Conservation (phyloP, 2,329 filamentous ascomycete genomes). For the Cladophialophora chaetospira region DNA sequence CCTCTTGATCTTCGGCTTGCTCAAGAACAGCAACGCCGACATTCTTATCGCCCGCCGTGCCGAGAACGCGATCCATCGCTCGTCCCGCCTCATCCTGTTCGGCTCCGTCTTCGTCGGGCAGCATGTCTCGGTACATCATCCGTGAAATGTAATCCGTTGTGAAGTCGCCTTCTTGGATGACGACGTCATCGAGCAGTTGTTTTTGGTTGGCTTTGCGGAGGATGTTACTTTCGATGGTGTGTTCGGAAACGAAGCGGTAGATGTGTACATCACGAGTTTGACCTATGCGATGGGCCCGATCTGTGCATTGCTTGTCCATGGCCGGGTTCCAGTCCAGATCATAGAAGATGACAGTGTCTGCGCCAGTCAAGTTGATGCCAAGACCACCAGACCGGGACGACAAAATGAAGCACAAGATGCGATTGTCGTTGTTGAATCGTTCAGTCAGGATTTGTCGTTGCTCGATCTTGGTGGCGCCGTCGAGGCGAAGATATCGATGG, state of each 20-base stretch:
- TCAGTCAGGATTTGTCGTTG: constrained; percentile 94
- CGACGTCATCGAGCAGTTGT: constrained; percentile 94
- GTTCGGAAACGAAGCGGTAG: constrained; percentile 87
- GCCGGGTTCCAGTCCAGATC: constrained; percentile 99
- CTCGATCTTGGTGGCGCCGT: constrained; percentile 95
- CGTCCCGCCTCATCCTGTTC: constrained; percentile 69
- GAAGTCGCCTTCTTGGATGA: constrained; percentile 97
- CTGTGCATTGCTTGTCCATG: constrained; percentile 99
- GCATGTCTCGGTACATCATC: constrained; percentile 67
- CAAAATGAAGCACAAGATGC: constrained; percentile 92
- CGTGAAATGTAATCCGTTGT: constrained; percentile 95
- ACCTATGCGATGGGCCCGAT: constrained; percentile 93
- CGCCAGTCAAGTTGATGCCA: constrained; percentile 94
- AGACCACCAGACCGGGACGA: constrained; percentile 92
- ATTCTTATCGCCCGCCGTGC: constrained; percentile 48
- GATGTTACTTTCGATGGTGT: constrained; percentile 98
- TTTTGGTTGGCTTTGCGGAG: constrained; percentile 96
- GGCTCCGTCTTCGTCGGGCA: constrained; percentile 52
- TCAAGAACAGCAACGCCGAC: constrained; percentile 76
- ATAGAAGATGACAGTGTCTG: constrained; percentile 98
- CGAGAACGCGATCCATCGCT: constrained; percentile 84
- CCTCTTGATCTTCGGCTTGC: constrained; percentile 88
- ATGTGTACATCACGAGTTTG: constrained; percentile 98
- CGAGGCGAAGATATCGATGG: constrained; percentile 91
- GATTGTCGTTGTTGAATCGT: constrained; percentile 90